phyloP scores from a whole-genome alignment of 2,329 filamentous ascomycete genomes.

The Diaporthe citri region DNA sequence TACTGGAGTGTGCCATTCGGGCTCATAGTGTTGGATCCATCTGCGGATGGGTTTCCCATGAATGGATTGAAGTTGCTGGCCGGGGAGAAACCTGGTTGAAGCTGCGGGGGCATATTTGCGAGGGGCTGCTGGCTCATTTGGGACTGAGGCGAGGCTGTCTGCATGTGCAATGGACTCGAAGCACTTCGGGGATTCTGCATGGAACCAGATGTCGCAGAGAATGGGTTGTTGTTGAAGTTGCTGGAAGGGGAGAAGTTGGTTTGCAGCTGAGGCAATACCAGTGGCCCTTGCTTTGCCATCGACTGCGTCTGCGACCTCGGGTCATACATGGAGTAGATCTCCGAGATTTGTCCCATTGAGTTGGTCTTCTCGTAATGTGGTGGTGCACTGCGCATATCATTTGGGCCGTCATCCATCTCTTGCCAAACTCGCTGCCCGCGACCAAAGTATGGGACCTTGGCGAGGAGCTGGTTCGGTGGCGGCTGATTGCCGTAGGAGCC shows the following conservation, averaged over 20 bases:
- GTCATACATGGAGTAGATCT: conserved; percentile 39
- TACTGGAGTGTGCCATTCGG: conserved; percentile 47
- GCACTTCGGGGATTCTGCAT: conserved; percentile 27
- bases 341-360: conserved; percentile 15
- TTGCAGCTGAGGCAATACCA: conserved; percentile 33
- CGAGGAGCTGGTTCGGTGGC: conserved; percentile 43
- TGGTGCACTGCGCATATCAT: neutral
- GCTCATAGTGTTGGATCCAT: conserved; percentile 43
- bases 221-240: conserved; percentile 35
- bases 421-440: conserved; percentile 45
- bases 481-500: conserved; percentile 34
- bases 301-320: conserved; percentile 19
- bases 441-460: conserved; percentile 53
- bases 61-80: conserved; percentile 34
- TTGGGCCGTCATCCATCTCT: conserved; percentile 46
- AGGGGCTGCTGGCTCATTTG: conserved; percentile 24
- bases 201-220: conserved; percentile 29
- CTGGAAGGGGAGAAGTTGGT: conserved; percentile 41
- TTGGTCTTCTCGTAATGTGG: conserved; percentile 39
- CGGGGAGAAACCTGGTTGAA: conserved; percentile 28
- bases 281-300: conserved; percentile 24
- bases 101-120: neutral
- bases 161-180: conserved; percentile 5
- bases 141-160: conserved; percentile 10
- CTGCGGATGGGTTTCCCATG: conserved; percentile 42